A percentile compares a stretch with the other conserved stretches of the same genome.
Conservation (phyloP, 2,329 filamentous ascomycete genomes). For the Bisporella sp. region DNA sequence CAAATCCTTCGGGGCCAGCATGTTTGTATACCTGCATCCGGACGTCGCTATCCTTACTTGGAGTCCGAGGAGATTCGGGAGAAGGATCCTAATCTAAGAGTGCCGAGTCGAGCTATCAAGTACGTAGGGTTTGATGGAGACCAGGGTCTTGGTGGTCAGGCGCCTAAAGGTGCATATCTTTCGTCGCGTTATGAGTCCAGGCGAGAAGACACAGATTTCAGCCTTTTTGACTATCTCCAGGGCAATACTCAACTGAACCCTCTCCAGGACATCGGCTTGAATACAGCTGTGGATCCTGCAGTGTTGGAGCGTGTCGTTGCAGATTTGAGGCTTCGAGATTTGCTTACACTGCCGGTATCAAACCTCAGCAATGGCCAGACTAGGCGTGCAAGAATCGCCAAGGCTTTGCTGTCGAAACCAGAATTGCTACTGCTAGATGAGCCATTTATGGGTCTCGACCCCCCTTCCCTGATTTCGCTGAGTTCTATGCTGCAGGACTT, state of each 20-base stretch:
- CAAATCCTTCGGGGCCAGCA: slow-evolving; percentile 71
- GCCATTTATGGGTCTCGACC: slow-evolving; percentile 94
- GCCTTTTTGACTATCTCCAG: slow-evolving; percentile 70
- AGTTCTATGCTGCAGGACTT: slow-evolving; percentile 64
- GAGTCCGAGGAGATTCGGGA: slow-evolving; percentile 43
- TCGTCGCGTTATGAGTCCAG: slow-evolving; percentile 86
- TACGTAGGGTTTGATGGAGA: slow-evolving; percentile 89
- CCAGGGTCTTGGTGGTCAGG: slow-evolving; percentile 47
- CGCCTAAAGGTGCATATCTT: slow-evolving; percentile 69
- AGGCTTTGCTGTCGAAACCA: slow-evolving; percentile 70
- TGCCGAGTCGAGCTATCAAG: slow-evolving; percentile 63
- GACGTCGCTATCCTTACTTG: slow-evolving; percentile 74
- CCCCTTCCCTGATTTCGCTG: slow-evolving; percentile 66
- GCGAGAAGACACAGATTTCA: slow-evolving; percentile 82
- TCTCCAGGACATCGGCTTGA: slow-evolving; percentile 43
- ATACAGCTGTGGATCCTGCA: slow-evolving; percentile 35
- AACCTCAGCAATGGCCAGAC: slow-evolving; percentile 94
- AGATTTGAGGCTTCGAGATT: slow-evolving; percentile 60
- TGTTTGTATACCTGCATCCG: slow-evolving; percentile 66
- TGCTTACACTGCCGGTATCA: slow-evolving; percentile 76
- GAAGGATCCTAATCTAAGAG: slow-evolving; percentile 43
- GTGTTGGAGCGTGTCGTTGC: slow-evolving; percentile 56
- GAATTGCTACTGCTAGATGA: slow-evolving; percentile 84
- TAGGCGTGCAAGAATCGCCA: slow-evolving; percentile 77
- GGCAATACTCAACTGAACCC: slow-evolving; percentile 82